These are phyloP conservation scores for Tilletia setariae DNA, from an alignment of 1,284 basidiomycete genomes.

Conservation along the genomic window DNA sequence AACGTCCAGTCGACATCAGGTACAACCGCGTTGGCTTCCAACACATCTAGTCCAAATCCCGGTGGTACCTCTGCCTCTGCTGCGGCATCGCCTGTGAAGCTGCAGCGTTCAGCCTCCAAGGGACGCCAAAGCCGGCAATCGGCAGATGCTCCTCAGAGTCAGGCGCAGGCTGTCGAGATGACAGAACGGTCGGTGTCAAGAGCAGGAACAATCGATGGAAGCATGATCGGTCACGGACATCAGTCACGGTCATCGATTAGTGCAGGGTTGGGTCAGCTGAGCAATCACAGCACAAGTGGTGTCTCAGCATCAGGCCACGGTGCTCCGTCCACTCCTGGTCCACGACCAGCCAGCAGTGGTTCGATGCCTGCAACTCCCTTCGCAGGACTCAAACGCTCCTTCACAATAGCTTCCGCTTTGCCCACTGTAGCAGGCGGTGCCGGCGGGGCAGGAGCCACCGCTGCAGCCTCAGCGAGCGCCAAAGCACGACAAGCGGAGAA, in stretches of 20 bases:
- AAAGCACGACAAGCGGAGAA: slow-evolving; percentile 34
- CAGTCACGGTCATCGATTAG: neutral
- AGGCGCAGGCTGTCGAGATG: neutral
- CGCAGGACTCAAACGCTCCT: neutral
- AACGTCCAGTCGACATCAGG: slow-evolving; percentile 32
- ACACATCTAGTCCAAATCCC: slow-evolving; percentile 62
- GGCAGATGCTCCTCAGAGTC: neutral
- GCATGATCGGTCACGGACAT: neutral
- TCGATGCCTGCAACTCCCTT: neutral
- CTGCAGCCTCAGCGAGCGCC: neutral
- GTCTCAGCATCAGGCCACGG: neutral
- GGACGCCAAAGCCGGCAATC: neutral
- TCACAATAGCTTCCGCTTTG: neutral
- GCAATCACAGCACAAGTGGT: slow-evolving; percentile 6
- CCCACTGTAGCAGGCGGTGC: neutral
- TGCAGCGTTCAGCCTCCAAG: neutral
- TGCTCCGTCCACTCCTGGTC: neutral
- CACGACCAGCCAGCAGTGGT: neutral
- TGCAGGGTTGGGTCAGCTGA: neutral
- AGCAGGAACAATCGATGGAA: neutral
- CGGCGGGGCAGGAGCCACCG: neutral
- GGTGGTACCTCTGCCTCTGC: slow-evolving; percentile 1
- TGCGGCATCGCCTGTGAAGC: neutral
- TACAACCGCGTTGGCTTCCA: slow-evolving; percentile 1
- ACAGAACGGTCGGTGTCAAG: neutral